Conservation (phyloP, 805 yeast species). For the Saccharomycopsis fibuligera region DNA sequence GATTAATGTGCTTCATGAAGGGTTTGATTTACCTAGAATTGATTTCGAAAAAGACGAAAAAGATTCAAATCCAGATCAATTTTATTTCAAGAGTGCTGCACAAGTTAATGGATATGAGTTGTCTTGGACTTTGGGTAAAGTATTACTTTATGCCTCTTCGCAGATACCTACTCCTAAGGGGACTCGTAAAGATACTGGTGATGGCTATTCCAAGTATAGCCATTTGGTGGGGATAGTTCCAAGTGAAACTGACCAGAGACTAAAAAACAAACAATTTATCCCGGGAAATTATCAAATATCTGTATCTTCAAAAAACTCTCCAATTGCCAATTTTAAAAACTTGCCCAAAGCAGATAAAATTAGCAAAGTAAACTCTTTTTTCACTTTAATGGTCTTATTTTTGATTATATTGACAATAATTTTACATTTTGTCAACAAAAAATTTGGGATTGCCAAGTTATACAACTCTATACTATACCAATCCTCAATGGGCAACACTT, state of each 20-base stretch:
- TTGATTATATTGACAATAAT: neutral
- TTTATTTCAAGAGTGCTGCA: conserved; percentile 78
- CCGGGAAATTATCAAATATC: conserved; percentile 18
- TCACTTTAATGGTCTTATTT: conserved; percentile 4
- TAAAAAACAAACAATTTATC: conserved; percentile 10
- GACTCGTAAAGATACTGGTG: neutral
- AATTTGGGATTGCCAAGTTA: conserved; percentile 7
- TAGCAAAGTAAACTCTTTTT: conserved; percentile 12
- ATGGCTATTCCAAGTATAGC: neutral
- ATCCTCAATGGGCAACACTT: conserved; percentile 1
- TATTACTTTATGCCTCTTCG: conserved; percentile 74
- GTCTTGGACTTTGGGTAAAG: conserved; percentile 94
- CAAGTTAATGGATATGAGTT: conserved; percentile 77
- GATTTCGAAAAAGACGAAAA: conserved; percentile 42
- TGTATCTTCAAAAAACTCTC: neutral
- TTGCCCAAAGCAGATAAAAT: conserved; percentile 11
- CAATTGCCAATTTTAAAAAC: neutral
- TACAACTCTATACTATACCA: conserved; percentile 7
- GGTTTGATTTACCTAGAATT: conserved; percentile 77
- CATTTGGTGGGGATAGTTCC: conserved; percentile 17
- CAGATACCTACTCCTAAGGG: conserved; percentile 32
- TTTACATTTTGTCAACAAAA: conserved; percentile 8
- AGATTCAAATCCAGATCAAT: conserved; percentile 29
- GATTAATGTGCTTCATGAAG: conserved; percentile 81
- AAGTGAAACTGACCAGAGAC: conserved; percentile 13